Base-by-base conservation (phyloP, 352 stramenopile species). In the Globisporangium solare region DNA sequence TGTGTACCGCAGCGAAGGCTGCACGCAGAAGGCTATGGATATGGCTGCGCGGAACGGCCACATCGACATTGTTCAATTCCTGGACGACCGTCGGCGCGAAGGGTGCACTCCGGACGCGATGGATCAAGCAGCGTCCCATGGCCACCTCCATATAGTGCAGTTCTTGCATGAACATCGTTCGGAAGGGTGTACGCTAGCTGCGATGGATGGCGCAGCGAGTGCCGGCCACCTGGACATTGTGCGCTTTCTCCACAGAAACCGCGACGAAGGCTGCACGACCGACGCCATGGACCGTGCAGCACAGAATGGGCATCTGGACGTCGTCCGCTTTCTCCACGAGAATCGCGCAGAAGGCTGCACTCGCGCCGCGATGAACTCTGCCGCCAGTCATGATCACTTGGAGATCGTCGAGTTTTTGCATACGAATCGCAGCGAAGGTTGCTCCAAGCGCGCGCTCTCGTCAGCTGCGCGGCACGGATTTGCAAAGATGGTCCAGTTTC, bases 321-420 rank as follows among this genome's bases (percentile, higher is more conserved):
- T 57, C 17, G 21, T 62, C 21, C 35, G 31, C 32, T 62, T 62
- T 20, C 47, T 62, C 11, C 56, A 62, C 7, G 24, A 39, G 8
- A n/a, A 62, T 18, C 47, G 56, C 8, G 8, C 5, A 4, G 56
- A 62, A 35, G 56, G 56, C 24, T 62, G 56, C 18, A 62, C 56
- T 7, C 15, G n/a, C 14, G 37, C 10, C 0, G 56, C 56, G 21
- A 62, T 62, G 56, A 35, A 62, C 37, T 14, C 49, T 12, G 49
- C 37, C 7, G 49, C 47, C 20, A 22, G 21, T 20, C 49, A 35
- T 15, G 48, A 31, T 6, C 56, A 62, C 21, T 51, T 49, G 39
- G 49, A 49, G 15, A 47, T 62, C 35, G 56, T 62, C 10, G 15
- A 32, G 21, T 62, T 62, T 11, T 35, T 62, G 1, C 47, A 62